phyloP scores from a whole-genome alignment of 352 stramenopile genomes.

The Phytophthora pistaciae region DNA sequence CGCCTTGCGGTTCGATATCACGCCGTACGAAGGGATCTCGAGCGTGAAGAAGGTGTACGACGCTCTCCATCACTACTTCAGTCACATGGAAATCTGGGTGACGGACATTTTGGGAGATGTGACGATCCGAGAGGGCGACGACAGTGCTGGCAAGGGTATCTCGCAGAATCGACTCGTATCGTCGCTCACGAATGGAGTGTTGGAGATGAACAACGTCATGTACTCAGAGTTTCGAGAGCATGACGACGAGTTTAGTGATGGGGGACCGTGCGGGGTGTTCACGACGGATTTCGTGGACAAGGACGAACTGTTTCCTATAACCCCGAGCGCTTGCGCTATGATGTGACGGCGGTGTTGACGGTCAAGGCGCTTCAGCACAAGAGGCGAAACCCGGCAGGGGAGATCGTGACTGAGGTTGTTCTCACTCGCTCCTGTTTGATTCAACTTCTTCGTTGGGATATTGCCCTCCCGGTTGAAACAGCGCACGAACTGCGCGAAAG shows the following conservation, averaged over 20 bases:
- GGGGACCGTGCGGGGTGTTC: constrained; percentile 34
- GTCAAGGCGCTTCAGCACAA: constrained; percentile 29
- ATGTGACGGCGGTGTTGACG: constrained; percentile 37
- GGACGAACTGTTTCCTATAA: constrained; percentile 53
- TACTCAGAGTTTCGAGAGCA: constrained; percentile 40
- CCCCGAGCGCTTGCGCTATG: constrained; percentile 39
- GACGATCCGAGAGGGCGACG: constrained; percentile 65
- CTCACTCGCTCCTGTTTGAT: constrained; percentile 41
- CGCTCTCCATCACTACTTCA: constrained; percentile 54
- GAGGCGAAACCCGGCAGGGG: constrained; percentile 9
- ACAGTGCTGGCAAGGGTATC: constrained; percentile 50
- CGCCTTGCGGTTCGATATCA: constrained; percentile 56
- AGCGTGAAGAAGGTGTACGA: constrained; percentile 57
- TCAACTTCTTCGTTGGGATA: constrained; percentile 31
- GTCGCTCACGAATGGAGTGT: constrained; percentile 34
- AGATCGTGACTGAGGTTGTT: constrained; percentile 33
- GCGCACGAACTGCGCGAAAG: constrained; percentile 53
- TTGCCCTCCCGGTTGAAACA: constrained; percentile 30
- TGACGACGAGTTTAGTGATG: constrained; percentile 16
- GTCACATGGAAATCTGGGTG: constrained; percentile 65
- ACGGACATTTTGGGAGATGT: constrained; percentile 63
- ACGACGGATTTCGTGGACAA: constrained; percentile 44
- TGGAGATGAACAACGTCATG: constrained; percentile 53
- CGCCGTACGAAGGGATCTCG: constrained; percentile 45
- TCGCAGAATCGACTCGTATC: constrained; percentile 59